phyloP scores from a whole-genome alignment of 2,329 filamentous ascomycete genomes.

The Nemania sp. region DNA sequence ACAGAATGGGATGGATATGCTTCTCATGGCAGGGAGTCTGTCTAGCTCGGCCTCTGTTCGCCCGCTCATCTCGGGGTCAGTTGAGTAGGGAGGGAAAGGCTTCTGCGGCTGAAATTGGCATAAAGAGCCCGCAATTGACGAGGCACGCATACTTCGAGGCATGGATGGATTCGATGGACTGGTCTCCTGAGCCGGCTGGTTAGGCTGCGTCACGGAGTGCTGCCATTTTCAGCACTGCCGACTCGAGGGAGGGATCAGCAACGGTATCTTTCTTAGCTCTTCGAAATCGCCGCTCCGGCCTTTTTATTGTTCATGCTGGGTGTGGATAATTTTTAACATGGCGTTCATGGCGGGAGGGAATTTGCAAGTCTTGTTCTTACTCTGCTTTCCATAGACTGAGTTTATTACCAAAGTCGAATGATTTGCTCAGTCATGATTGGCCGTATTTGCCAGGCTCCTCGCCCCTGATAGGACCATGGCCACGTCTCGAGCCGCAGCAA shows the following conservation, averaged over 20 bases:
- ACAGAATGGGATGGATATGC: not conserved
- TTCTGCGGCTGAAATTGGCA: slow-evolving; percentile 30
- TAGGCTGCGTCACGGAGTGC: not conserved
- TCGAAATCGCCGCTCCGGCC: not conserved
- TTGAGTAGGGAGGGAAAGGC: not conserved
- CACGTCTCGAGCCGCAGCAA: no score
- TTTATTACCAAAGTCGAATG: not conserved
- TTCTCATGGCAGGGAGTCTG: slow-evolving; percentile 1
- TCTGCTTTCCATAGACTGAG: not conserved
- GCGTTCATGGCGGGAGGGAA: not conserved
- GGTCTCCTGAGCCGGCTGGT: not conserved
- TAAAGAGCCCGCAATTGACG: slow-evolving; percentile 3
- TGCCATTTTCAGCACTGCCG: not conserved
- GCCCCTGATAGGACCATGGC: no score
- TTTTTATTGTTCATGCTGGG: not conserved
- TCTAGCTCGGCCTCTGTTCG: not conserved
- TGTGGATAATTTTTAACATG: not conserved
- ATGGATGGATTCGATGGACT: not conserved
- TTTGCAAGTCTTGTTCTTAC: not conserved
- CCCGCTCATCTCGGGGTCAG: not conserved
- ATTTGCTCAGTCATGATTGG: not conserved
- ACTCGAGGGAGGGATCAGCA: no score
- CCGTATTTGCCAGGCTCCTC: no score
- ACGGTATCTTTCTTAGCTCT: not conserved
- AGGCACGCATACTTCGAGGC: not conserved